Base-by-base conservation (phyloP, 2,329 filamentous ascomycete species). In the Drechslerella dactyloides region DNA sequence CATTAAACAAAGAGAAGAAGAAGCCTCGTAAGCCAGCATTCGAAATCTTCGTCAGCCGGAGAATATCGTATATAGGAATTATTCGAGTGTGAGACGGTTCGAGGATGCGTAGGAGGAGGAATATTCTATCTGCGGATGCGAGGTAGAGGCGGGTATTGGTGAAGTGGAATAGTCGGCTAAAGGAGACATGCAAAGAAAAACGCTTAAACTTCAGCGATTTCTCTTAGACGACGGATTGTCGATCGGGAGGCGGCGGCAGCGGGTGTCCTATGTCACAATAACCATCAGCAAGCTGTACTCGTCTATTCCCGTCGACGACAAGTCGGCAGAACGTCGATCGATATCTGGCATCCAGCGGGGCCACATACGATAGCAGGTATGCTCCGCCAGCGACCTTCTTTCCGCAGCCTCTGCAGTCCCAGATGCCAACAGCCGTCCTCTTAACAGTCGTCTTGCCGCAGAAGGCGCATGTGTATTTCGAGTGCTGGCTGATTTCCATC, bases 401-500 rank as follows among this genome's bases (percentile, higher is more conserved):
- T 83, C 90, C 88, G 89, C 94, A 97, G 74, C 89, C 86, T 83
- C 87, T 89, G 90, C 94, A 99, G 83, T 93, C 87, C 93, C 93
- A 97, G 87, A 96, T 97, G 80, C 93, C 93, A 79, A 93, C 90
- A 75, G 91, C 88, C 81, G 91, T 86, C 81, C 93, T 89, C 86
- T 92, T 92, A 81, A 96, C 92, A 79, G 89, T 90, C 82, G 88
- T 89, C 89, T 97, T 97, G 81, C 93, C 93, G 87, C 92, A 96
- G 90, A 97, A 99, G 77, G 93, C 93, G 89, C 93, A 97, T 81
- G 89, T 88, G 83, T 97, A 97, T 83, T 90, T 90, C 85, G 92
- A 91, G 87, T 99, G 94, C 84, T 97, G 94, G 80, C 91, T 90
- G 83, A 97, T 90, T 89, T 97, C 94, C 90, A 97, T 96, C 90